Conservation (phyloP, 306 rosid genomes). For the Chamaecrista fasciculata region DNA sequence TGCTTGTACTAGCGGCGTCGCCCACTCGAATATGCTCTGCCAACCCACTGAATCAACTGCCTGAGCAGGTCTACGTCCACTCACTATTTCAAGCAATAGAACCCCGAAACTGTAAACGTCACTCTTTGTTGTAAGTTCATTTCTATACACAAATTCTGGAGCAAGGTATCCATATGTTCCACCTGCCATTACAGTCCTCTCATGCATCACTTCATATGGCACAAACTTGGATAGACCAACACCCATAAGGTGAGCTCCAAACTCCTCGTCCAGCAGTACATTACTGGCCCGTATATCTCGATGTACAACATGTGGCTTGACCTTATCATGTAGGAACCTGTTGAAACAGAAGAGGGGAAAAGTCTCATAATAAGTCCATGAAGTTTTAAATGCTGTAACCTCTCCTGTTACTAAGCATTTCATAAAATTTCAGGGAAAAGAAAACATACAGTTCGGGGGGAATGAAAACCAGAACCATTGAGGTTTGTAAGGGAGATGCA, state of each 20-base stretch:
- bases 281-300: conserved; percentile 95
- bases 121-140: conserved; percentile 93
- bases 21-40: conserved; percentile 99
- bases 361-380: neutral
- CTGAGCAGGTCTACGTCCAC: conserved; percentile 95
- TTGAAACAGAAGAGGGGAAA: neutral
- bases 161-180: conserved; percentile 97
- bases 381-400: conserved; percentile 14
- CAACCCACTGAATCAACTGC: conserved; percentile 94
- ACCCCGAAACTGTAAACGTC: conserved; percentile 96
- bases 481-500: neutral
- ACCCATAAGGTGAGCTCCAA: conserved; percentile 94
- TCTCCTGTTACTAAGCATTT: neutral
- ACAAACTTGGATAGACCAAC: conserved; percentile 93
- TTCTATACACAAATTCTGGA: conserved; percentile 88
- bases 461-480: conserved; percentile 12
- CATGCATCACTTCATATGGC: conserved; percentile 91
- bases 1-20: conserved; percentile 91
- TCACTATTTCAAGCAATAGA: conserved; percentile 84
- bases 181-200: conserved; percentile 96
- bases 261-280: conserved; percentile 93
- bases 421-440: neutral
- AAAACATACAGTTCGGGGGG: neutral
- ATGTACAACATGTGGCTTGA: conserved; percentile 94
- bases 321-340: conserved; percentile 98